Evolutionary conservation across 164 flowering plant species (phyloP), one percentile per base, ranked within the genome.

Genomic region (Pachysandra terminalis): DNA sequence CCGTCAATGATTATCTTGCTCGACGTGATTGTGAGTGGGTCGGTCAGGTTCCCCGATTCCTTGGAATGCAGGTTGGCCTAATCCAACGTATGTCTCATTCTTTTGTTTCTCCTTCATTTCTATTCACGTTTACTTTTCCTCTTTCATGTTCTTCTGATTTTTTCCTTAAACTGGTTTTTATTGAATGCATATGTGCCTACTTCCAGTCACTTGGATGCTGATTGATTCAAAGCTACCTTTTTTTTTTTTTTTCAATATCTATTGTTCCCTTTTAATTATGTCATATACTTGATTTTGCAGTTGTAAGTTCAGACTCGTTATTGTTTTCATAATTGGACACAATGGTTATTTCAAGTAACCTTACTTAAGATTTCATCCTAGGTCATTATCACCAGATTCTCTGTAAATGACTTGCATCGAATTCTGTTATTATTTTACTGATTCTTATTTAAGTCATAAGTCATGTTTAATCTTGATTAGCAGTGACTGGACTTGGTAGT

Each of bases 1-100:
- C 99, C 53, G 99, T 95, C 45, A 95, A 95, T 82, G 99, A 95
- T 81, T 95, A 95, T 84, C 82, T 95, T 68, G 99, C 99, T 2
- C 85, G 99, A 32, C 81, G 99, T 64, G 99, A 95, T 76, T 91
- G 96, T 77, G 99, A 95, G 78, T 95, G 99, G 99, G 99, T 95
- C 76, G 99, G 97, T 74, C 99, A 92, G 83, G 97, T 95, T 82
- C 97, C 97, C 3, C 91, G 99, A 66, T 95, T 95, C 80, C 94
- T 92, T 74, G 99, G 99, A 77, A 75, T 95, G 84, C 86, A 85
- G 90, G 97, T 95, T 85, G 99, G 97, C 91, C 84, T 92, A 73
- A 90, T 95, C 70, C 99, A 95, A 73, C 99, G 99, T 95, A 91
- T 82, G 97, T 80, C 66, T 78, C 77, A 67, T 76, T 64, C 80